Base-by-base conservation (phyloP, 1,139 yeast species). In the Yarrowia galli region DNA sequence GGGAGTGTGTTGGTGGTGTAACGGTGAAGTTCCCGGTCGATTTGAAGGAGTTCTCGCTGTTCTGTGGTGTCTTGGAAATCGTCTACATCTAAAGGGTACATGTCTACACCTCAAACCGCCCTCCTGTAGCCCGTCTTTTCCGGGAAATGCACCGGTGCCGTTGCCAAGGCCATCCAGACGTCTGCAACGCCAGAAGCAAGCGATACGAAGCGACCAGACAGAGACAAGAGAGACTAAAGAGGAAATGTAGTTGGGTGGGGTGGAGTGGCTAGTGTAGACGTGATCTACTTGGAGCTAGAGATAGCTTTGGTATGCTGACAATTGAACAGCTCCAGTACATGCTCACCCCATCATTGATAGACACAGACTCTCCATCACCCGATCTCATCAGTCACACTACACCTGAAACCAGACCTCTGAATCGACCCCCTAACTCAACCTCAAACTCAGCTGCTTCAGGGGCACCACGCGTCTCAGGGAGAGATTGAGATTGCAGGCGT, bases 101-200 rank as follows among this genome's bases (percentile, higher is more conserved):
- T n/a, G n/a, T n/a, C n/a, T n/a, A n/a, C n/a, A n/a, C n/a, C n/a
- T 20, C 23, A 12, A 9, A 6, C 20, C 23, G 15, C 25, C 42
- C 20, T 22, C n/a, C 8, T 22, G 16, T 40, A n/a, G 16, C 16
- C 48, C 25, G 4, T 23, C 32, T 16, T 53, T 36, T 53, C 60
- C 60, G 35, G 60, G 45, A 53, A 36, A 53, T 53, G 60, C 45
- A 28, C 35, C 15, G 18, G 20, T 54, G 36, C 61, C 61, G 61
- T 54, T 54, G 61, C 61, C 61, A 54, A 54, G 32, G 61, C 61
- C 35, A 46, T n/a, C 32, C 23, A 2, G 23, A 54, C 61, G 22
- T 36, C 45, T 54, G 45, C 61, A 54, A 38, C 61, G 61, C 61
- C 61, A 36, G 61, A 38, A 16, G 20, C 25, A 16, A n/a, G 16